Evolutionary conservation across 2,329 filamentous ascomycete species (phyloP).

Genomic region (Xylaria sp.): DNA sequence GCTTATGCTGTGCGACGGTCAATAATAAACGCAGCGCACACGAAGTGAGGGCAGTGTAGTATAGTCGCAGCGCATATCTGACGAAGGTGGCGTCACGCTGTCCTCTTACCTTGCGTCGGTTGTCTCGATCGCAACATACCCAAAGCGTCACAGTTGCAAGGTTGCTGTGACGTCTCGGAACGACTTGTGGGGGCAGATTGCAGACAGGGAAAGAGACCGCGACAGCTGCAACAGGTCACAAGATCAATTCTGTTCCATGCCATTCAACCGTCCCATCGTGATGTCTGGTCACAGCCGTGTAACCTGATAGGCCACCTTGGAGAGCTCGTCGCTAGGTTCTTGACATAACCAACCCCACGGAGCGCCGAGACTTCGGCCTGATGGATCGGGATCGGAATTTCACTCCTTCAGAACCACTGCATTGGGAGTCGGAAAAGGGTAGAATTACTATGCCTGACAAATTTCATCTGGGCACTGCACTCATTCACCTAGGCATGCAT

Average conservation of each 20-base stretch:
- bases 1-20: slow-evolving; percentile 29
- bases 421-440: slow-evolving; percentile 12
- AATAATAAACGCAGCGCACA: slow-evolving; percentile 8
- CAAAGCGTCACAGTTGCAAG: not conserved
- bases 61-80: slow-evolving; percentile 11
- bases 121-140: not conserved
- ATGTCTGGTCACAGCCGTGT: slow-evolving; percentile 21
- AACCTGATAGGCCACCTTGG: slow-evolving; percentile 30
- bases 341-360: not conserved
- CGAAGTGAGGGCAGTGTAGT: slow-evolving; percentile 12
- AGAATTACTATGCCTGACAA: slow-evolving; percentile 28
- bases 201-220: slow-evolving; percentile 22
- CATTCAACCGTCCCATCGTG: slow-evolving; percentile 1
- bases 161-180: slow-evolving; percentile 16
- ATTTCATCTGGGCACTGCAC: not conserved
- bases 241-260: slow-evolving; percentile 18
- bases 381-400: slow-evolving; percentile 9
- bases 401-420: slow-evolving; percentile 19
- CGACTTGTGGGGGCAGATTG: not conserved
- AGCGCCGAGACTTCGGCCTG: not conserved
- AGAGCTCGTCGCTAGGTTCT: slow-evolving; percentile 16
- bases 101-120: slow-evolving; percentile 3
- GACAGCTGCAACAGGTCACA: slow-evolving; percentile 31
- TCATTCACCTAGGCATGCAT: slow-evolving; percentile 10
- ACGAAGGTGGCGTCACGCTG: slow-evolving; percentile 16